phyloP scores from a whole-genome alignment of 176 grass and related monocot genomes.

The Rhynchospora pubera region DNA sequence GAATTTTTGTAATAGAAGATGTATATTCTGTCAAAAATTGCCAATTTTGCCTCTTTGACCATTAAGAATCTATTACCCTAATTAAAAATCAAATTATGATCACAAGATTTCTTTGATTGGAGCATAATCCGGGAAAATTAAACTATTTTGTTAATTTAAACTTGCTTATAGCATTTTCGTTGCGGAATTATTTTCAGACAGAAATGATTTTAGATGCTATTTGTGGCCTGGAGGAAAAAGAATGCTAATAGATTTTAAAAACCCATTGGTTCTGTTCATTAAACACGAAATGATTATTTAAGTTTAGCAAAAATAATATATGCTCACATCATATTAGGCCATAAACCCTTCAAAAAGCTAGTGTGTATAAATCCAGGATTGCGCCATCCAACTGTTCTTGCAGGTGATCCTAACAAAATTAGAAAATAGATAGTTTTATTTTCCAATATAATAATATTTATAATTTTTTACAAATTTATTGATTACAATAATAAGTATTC shows the following conservation, averaged over 20 bases:
- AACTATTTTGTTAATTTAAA: neutral
- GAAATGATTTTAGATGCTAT: neutral
- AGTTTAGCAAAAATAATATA: neutral
- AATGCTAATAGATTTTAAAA: neutral
- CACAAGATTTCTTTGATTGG: neutral
- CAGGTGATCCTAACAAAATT: slow-evolving; percentile 59
- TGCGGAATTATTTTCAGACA: neutral
- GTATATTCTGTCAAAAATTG: neutral
- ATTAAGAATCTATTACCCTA: neutral
- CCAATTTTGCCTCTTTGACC: neutral
- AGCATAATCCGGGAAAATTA: neutral
- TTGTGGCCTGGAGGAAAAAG: neutral
- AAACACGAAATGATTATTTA: neutral
- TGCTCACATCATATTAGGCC: slow-evolving; percentile 72
- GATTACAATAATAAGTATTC: neutral
- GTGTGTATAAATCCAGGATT: slow-evolving; percentile 92
- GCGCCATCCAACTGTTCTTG: slow-evolving; percentile 86
- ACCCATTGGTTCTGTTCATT: neutral
- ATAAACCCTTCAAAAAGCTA: slow-evolving; percentile 73
- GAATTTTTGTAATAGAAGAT: neutral
- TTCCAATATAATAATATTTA: neutral
- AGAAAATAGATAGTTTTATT: neutral
- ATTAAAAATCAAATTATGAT: neutral
- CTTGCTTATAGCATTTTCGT: neutral
- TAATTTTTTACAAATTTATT: neutral